These are phyloP conservation scores for Metarhizium album DNA, from an alignment of 2,329 filamentous ascomycete species.

Conservation along the genomic window DNA sequence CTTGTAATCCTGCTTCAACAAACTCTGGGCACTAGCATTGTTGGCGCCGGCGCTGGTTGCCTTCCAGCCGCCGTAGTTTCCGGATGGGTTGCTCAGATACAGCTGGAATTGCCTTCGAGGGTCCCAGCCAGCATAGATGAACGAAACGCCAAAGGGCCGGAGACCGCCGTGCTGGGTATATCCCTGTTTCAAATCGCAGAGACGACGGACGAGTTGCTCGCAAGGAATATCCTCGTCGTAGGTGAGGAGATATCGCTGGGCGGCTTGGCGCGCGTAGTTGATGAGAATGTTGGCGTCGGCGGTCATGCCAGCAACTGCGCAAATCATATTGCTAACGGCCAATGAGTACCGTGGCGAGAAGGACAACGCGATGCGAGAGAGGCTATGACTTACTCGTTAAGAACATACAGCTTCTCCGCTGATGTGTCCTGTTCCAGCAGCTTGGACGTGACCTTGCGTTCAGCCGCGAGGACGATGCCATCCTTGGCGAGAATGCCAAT, in stretches of 20 bases:
- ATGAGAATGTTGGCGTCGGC: conserved; percentile 99
- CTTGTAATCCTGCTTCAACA: conserved; percentile 99
- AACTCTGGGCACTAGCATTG: conserved; percentile 91
- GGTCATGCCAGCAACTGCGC: conserved; percentile 97
- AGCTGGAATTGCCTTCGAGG: conserved; percentile 94
- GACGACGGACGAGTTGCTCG: conserved; percentile 90
- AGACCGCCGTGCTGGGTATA: conserved; percentile 99
- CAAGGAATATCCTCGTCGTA: conserved; percentile 99
- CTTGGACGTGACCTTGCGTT: conserved; percentile 99
- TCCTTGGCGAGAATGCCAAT: conserved; percentile 95
- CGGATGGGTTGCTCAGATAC: conserved; percentile 96
- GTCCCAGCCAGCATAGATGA: conserved; percentile 99
- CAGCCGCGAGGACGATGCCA: conserved; percentile 94
- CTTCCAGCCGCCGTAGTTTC: conserved; percentile 99
- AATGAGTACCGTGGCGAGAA: too few species aligned
- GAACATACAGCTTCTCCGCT: conserved; percentile 98
- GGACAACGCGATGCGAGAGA: not conserved
- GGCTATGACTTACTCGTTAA: conserved; percentile 69
- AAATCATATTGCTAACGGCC: conserved; percentile 87
- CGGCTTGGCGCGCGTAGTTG: conserved; percentile 96
- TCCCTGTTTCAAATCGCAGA: conserved; percentile 97
- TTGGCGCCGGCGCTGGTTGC: conserved; percentile 96
- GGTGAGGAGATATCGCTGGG: conserved; percentile 93
- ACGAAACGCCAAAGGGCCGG: conserved; percentile 93
- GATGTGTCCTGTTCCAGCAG: conserved; percentile 98